Percentiles rank a stretch among this genome's conserved stretches.
These are phyloP conservation scores for Nevesoporus exiguus DNA, from an alignment of 768 basidiomycete genomes.

Conservation along the genomic window DNA sequence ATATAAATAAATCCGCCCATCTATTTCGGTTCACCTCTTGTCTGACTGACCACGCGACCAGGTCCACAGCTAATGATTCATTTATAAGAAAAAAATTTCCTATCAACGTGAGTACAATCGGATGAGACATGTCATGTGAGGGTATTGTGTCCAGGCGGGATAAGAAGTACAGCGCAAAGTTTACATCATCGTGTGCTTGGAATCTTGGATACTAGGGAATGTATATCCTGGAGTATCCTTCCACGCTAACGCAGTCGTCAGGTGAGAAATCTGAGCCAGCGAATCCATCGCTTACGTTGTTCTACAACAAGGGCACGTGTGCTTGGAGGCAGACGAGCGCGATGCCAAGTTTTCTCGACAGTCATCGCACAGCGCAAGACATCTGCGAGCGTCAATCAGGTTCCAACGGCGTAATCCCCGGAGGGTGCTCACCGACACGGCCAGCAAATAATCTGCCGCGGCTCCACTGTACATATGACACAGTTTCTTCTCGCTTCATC, in stretches of 20 bases:
- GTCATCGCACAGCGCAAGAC: slow-evolving; percentile 51
- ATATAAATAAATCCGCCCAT: neutral
- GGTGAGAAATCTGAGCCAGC: neutral
- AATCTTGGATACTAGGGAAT: slow-evolving; percentile 29
- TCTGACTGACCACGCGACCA: neutral
- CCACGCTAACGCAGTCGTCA: slow-evolving; percentile 23
- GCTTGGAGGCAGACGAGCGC: slow-evolving; percentile 45
- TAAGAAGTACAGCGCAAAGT: slow-evolving; percentile 4
- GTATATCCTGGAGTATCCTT: slow-evolving; percentile 35
- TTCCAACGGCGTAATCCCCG: neutral
- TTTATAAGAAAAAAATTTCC: slow-evolving; percentile 3
- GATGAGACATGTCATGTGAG: slow-evolving; percentile 3
- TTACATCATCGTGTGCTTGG: neutral
- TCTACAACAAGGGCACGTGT: slow-evolving; percentile 52
- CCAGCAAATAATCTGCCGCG: slow-evolving; percentile 76
- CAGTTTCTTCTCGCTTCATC: slow-evolving; percentile 43
- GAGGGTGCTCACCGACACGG: slow-evolving; percentile 66
- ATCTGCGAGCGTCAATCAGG: slow-evolving; percentile 30
- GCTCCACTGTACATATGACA: slow-evolving; percentile 69
- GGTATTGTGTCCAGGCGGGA: slow-evolving; percentile 13
- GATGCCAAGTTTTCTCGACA: slow-evolving; percentile 52
- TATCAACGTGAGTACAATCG: slow-evolving; percentile 6
- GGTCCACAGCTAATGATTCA: neutral
- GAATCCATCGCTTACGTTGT: slow-evolving; percentile 34
- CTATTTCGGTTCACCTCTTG: neutral